Percentiles rank a stretch among this genome's conserved stretches.
These are phyloP conservation scores for Pseudopithomyces maydicus DNA, from an alignment of 2,329 filamentous ascomycete species.

Conservation along the genomic window DNA sequence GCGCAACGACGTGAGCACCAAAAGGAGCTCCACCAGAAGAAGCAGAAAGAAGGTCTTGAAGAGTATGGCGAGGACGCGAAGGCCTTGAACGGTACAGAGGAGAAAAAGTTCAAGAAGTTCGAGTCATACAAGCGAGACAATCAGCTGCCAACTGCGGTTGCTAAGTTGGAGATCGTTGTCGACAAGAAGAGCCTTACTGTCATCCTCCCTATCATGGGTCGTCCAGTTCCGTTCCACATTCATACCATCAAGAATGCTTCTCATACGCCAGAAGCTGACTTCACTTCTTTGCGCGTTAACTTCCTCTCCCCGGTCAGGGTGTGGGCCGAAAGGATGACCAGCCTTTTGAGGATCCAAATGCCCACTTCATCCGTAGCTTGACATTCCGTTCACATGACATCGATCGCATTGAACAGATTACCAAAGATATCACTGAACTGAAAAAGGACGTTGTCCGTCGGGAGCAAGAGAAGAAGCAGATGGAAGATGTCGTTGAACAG, in stretches of 20 bases:
- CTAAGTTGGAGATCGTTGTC: slow-evolving; percentile 86
- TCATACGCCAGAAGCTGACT: slow-evolving; percentile 95
- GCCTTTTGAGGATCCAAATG: slow-evolving; percentile 93
- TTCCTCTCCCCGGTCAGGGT: slow-evolving; percentile 97
- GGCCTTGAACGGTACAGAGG: slow-evolving; percentile 84
- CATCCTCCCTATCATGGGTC: slow-evolving; percentile 94
- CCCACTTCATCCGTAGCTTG: slow-evolving; percentile 93
- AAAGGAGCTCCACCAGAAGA: slow-evolving; percentile 84
- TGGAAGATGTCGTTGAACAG: slow-evolving; percentile 99
- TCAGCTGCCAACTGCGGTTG: slow-evolving; percentile 81
- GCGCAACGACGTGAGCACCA: slow-evolving; percentile 88
- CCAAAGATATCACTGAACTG: slow-evolving; percentile 91
- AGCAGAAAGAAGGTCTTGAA: slow-evolving; percentile 84
- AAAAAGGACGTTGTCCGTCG: slow-evolving; percentile 90
- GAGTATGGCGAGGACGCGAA: slow-evolving; percentile 85
- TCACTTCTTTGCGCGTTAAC: slow-evolving; percentile 93
- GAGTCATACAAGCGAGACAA: slow-evolving; percentile 99
- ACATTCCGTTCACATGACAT: slow-evolving; percentile 93
- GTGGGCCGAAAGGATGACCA: slow-evolving; percentile 97
- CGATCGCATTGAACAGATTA: slow-evolving; percentile 86
- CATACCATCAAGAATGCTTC: slow-evolving; percentile 98
- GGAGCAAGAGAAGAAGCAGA: slow-evolving; percentile 98
- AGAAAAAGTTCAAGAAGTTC: slow-evolving; percentile 98
- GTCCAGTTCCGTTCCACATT: slow-evolving; percentile 97
- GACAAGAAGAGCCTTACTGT: slow-evolving; percentile 90